Percentiles rank a stretch among this genome's conserved stretches.
phyloP scores from a whole-genome alignment of 2,329 filamentous ascomycete genomes.

The Didymella exigua region DNA sequence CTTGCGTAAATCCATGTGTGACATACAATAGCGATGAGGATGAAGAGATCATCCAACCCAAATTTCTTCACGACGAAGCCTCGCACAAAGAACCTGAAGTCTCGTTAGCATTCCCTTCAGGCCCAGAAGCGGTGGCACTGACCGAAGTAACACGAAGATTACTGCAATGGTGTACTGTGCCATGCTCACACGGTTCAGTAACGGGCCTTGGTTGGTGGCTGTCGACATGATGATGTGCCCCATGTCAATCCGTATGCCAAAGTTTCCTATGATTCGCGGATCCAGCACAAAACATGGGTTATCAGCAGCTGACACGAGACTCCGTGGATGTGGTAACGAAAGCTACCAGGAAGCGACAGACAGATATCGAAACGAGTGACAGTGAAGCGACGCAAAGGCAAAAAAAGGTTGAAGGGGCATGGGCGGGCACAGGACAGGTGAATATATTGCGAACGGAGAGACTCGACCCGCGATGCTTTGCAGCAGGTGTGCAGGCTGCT shows the following conservation, averaged over 20 bases:
- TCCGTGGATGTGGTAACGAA: neutral
- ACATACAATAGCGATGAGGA: constrained; percentile 30
- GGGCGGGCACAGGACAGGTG: constrained; percentile 5
- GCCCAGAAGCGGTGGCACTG: neutral
- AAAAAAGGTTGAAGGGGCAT: constrained; percentile 1
- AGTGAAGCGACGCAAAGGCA: neutral
- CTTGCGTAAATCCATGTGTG: neutral
- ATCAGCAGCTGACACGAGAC: constrained; percentile 2
- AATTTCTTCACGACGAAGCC: constrained; percentile 34
- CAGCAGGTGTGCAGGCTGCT: neutral
- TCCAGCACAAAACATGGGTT: constrained; percentile 20
- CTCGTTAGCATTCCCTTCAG: neutral
- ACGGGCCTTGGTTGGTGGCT: constrained; percentile 27
- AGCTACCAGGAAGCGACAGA: neutral
- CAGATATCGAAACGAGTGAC: neutral
- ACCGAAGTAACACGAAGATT: constrained; percentile 33
- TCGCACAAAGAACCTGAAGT: constrained; percentile 30
- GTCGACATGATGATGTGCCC: constrained; percentile 28
- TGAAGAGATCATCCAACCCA: constrained; percentile 36
- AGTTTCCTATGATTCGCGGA: constrained; percentile 7
- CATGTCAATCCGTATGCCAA: constrained; percentile 22
- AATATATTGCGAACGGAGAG: constrained; percentile 9
- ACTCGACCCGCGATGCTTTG: constrained; percentile 3
- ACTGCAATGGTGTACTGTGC: constrained; percentile 29
- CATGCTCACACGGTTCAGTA: constrained; percentile 32